Evolutionary conservation across 2,329 filamentous ascomycete species (phyloP).

Genomic region (Sodiomyces alkalinus): DNA sequence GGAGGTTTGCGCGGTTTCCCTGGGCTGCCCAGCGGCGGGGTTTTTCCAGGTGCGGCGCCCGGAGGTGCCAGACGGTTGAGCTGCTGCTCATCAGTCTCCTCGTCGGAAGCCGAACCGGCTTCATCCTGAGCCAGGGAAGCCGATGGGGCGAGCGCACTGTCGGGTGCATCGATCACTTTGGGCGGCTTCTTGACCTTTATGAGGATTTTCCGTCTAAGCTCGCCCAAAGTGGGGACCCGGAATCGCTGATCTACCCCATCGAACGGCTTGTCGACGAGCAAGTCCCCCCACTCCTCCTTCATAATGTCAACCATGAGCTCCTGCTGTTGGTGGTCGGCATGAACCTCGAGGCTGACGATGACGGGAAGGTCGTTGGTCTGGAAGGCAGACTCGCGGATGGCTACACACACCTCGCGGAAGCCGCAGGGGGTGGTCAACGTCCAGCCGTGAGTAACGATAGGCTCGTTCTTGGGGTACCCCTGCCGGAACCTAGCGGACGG

Average conservation of each 20-base stretch:
- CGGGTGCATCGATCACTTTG: constrained; percentile 14
- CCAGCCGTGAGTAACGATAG: constrained; percentile 68
- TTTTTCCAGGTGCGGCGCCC: constrained; percentile 4
- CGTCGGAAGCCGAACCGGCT: constrained; percentile 26
- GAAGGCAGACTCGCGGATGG: constrained; percentile 69
- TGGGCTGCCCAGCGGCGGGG: constrained; percentile 5
- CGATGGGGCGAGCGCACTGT: constrained; percentile 17
- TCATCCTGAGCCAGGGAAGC: constrained; percentile 17
- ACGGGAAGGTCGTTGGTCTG: constrained; percentile 60
- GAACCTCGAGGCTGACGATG: constrained; percentile 86
- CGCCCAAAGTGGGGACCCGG: constrained; percentile 52
- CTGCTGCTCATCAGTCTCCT: too few relatives aligned
- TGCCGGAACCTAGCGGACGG: constrained; percentile 13
- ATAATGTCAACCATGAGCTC: constrained; percentile 89
- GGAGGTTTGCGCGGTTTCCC: constrained; percentile 28
- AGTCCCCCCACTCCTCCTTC: constrained; percentile 67
- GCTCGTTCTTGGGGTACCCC: constrained; percentile 39
- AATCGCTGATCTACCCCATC: constrained; percentile 35
- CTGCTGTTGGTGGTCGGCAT: constrained; percentile 70
- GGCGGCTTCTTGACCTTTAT: constrained; percentile 60
- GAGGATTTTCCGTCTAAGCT: constrained; percentile 66
- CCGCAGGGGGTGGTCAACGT: constrained; percentile 75
- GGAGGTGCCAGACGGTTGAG: constrained; percentile 5
- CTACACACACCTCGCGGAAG: constrained; percentile 74
- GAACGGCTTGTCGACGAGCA: constrained; percentile 48